These are phyloP conservation scores for Syzygium oleosum DNA, from an alignment of 345 rosid genomes.

Conservation along the genomic window DNA sequence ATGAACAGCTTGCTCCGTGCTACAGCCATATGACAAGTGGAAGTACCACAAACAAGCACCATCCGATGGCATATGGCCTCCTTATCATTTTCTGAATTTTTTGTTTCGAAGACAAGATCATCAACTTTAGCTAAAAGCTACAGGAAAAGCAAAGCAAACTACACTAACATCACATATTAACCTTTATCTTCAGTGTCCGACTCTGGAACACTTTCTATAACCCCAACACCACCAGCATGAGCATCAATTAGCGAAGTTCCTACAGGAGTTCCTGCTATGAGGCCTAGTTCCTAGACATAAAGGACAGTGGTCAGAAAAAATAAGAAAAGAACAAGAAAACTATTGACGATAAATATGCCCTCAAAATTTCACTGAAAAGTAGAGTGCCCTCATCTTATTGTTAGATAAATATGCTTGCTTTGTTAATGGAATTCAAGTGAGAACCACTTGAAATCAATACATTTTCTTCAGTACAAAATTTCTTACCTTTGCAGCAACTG, in stretches of 20 bases:
- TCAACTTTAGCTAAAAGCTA: background rate
- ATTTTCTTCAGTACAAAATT: slow-evolving; percentile 6
- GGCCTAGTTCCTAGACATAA: slow-evolving; percentile 65
- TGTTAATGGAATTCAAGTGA: slow-evolving; percentile 25
- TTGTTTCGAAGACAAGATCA: background rate
- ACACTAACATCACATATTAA: slow-evolving; percentile 4
- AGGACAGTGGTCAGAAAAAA: slow-evolving; percentile 1
- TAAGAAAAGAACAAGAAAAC: background rate
- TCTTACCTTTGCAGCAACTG: slow-evolving; percentile 92
- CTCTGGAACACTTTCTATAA: slow-evolving; percentile 67
- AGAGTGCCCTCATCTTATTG: background rate
- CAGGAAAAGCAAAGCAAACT: background rate
- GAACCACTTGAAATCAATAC: slow-evolving; percentile 28
- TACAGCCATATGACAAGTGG: slow-evolving; percentile 97
- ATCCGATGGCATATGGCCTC: slow-evolving; percentile 71
- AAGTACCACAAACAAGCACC: slow-evolving; percentile 95
- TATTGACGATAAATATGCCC: background rate
- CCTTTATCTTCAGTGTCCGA: slow-evolving; percentile 45
- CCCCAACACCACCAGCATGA: slow-evolving; percentile 98
- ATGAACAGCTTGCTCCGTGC: slow-evolving; percentile 74
- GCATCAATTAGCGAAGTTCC: slow-evolving; percentile 95
- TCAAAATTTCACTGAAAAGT: background rate
- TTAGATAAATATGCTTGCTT: background rate
- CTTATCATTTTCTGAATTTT: slow-evolving; percentile 33
- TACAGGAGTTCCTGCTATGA: slow-evolving; percentile 73